Conservation (phyloP, 495 filamentous ascomycete genomes). For the Daldinia grandis region DNA sequence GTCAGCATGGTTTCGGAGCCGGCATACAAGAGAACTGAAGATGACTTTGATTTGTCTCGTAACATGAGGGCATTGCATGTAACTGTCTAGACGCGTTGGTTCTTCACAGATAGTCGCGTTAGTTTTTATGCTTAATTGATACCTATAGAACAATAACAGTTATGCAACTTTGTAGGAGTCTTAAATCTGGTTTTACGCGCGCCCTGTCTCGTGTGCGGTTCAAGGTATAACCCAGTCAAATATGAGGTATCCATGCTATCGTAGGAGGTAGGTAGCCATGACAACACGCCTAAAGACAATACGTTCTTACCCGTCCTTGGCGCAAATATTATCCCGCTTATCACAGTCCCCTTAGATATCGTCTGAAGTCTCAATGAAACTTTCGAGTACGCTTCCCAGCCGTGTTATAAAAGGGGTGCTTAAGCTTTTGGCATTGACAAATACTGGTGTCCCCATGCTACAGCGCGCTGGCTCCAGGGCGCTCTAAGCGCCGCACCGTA, state of each 20-base stretch:
- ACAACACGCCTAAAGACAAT: not conserved
- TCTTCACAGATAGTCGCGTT: slow-evolving; percentile 6
- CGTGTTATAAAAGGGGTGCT: not conserved
- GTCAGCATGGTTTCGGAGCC: slow-evolving; percentile 6
- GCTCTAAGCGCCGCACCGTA: not conserved
- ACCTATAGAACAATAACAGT: not conserved
- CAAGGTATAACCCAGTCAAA: not conserved
- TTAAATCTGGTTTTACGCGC: not conserved
- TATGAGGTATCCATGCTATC: not conserved
- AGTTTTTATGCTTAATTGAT: slow-evolving; percentile 11
- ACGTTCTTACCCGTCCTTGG: not conserved
- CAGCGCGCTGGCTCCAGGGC: not conserved
- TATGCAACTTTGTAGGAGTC: not conserved
- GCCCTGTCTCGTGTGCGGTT: not conserved
- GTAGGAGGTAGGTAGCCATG: not conserved
- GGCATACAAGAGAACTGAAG: not conserved
- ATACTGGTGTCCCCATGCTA: not conserved
- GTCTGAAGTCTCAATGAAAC: not conserved
- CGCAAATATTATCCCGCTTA: too few relatives aligned
- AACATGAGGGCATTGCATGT: slow-evolving; percentile 8
- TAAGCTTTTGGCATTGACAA: not conserved
- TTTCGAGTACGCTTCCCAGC: not conserved
- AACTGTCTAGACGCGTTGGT: slow-evolving; percentile 1
- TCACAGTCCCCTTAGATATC: not conserved
- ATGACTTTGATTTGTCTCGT: not conserved